phyloP scores from a whole-genome alignment of 2,329 filamentous ascomycete species.

The Paraphoma sp. region DNA sequence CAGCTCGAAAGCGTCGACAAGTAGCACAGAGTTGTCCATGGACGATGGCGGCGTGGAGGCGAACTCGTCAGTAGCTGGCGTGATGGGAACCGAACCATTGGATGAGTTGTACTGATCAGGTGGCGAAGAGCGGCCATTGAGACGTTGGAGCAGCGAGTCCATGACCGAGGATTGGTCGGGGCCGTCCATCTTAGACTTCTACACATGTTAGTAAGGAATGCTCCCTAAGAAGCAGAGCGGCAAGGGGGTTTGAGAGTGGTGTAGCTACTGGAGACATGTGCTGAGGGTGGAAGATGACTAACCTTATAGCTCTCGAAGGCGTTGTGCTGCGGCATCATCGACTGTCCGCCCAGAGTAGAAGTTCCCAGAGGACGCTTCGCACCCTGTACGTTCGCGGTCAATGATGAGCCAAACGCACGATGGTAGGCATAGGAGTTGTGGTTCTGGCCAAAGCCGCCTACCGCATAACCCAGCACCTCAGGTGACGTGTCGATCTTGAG shows the following conservation, averaged over 20 bases:
- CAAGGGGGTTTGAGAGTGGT: background rate
- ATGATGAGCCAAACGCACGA: conserved; percentile 31
- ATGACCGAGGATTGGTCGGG: conserved; percentile 36
- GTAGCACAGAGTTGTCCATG: conserved; percentile 30
- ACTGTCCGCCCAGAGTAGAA: conserved; percentile 44
- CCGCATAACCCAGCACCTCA: conserved; percentile 42
- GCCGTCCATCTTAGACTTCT: conserved; percentile 55
- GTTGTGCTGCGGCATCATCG: conserved; percentile 24
- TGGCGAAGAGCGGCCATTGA: conserved; percentile 63
- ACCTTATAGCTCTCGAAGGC: conserved; percentile 41
- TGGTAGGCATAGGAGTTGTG: conserved; percentile 24
- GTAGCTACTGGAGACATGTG: background rate
- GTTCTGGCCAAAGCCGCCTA: conserved; percentile 36
- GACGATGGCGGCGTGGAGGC: conserved; percentile 37
- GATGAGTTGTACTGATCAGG: conserved; percentile 64
- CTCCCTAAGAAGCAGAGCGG: background rate
- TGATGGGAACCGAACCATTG: conserved; percentile 68
- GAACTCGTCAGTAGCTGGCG: conserved; percentile 65
- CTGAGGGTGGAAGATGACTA: conserved; percentile 11
- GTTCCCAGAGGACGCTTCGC: conserved; percentile 48
- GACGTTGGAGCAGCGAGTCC: conserved; percentile 74
- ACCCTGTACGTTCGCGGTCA: conserved; percentile 47
- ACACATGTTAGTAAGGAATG: conserved; percentile 6
- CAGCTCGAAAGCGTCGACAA: conserved; percentile 64
- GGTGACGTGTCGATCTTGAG: conserved; percentile 43